Conservation (phyloP, 139 green algal genomes). For the Tetraselmis striata region DNA sequence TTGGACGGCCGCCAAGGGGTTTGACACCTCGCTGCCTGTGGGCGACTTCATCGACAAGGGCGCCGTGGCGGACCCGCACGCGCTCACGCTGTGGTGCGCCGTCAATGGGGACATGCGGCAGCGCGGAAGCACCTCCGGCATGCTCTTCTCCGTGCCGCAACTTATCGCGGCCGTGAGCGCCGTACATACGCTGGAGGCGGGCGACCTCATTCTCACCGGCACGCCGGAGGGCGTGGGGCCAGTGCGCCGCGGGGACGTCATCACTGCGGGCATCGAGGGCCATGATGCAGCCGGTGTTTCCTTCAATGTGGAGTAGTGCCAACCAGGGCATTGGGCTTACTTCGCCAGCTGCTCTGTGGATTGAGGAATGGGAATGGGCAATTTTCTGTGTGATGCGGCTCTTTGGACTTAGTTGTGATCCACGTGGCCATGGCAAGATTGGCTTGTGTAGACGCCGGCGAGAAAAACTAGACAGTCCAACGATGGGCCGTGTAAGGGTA, state of each 20-base stretch:
- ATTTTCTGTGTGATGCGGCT: too few species aligned
- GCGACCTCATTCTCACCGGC: not conserved
- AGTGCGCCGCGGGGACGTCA: not conserved
- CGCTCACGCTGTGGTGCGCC: not conserved
- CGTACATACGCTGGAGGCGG: not conserved
- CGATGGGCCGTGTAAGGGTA: too few species aligned
- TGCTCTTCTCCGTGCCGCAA: not conserved
- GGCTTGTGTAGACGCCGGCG: too few species aligned
- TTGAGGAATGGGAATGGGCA: too few species aligned
- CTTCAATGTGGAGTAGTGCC: not conserved
- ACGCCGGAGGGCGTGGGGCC: not conserved
- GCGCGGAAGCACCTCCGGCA: not conserved
- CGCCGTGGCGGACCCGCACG: not conserved
- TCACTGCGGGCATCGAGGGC: not conserved
- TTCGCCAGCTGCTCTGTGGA: too few species aligned
- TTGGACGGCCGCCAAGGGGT: not conserved
- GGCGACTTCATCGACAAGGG: not conserved
- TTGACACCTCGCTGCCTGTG: not conserved
- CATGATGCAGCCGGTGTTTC: not conserved
- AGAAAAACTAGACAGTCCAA: too few species aligned
- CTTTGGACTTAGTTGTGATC: too few species aligned
- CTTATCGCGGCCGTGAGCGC: not conserved
- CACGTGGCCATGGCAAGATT: too few species aligned
- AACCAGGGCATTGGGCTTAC: too few species aligned
- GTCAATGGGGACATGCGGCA: not conserved